Base-by-base conservation (phyloP, 2,329 filamentous ascomycete genomes). In the Xylaria sp. region DNA sequence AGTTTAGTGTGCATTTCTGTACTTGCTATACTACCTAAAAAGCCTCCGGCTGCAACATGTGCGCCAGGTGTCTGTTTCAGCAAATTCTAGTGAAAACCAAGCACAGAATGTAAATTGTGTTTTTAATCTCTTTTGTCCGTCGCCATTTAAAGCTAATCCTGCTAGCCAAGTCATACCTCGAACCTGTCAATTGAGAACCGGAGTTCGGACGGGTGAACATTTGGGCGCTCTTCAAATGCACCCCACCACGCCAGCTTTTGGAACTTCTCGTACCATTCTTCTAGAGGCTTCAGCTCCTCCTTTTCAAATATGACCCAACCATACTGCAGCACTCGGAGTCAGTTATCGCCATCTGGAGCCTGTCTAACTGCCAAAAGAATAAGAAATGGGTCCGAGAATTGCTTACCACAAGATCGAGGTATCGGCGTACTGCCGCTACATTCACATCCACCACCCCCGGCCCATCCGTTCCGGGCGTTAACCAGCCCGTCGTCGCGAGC, bases 391-490 rank as follows among this genome's bases (percentile, higher is more conserved):
- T 28, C 28, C 5, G 28, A 28, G 28, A 28, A 28, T 28, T 28
- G 28, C 28, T 28, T 28, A 28, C 28, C 4, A 48, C 60, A 5
- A 75, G 57, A 56, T 65, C 65, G 1, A 72, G 42, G 48, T 74
- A 75, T 7, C 73, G 65, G 3, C 68, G 23, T 17, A 48, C 38
- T 3, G 68, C 69, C 4, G 73, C 74, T 3, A 75, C 44, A 2
- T 67, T 54, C 20, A 68, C 20, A 26, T 74, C 74, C 11, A 71
- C 72, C 1, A 75, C 40, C 1, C 73, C 74, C 2, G 73, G 73
- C 1, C 65, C 70, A 6, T 68, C 56, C 15, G 58, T 60, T 4
- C 70, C 74, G 4, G 73, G 72, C 6, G 74, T 74, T 23, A 75
- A 63, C 72, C 71, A 75, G 6, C 74, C 73, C 1, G 66, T 70